These are phyloP conservation scores for Pleurotus salmoneostramineus DNA, from an alignment of 768 basidiomycete species.

Conservation along the genomic window DNA sequence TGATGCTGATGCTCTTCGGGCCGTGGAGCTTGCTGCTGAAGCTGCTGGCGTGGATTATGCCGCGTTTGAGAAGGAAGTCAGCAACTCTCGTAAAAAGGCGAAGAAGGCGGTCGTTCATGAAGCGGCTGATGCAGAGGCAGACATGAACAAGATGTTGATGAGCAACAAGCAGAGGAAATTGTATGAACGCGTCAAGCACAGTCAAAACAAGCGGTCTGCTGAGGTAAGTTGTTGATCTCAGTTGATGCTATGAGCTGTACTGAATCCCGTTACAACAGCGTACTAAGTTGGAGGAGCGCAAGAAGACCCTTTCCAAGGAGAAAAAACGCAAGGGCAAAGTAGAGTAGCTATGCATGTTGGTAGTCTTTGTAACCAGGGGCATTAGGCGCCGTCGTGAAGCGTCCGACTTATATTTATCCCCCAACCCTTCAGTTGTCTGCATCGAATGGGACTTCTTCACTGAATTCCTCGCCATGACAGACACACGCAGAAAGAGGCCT, in stretches of 20 bases:
- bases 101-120: slow-evolving; percentile 24
- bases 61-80: slow-evolving; percentile 73
- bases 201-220: slow-evolving; percentile 66
- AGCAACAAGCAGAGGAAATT: slow-evolving; percentile 92
- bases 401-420: too few species aligned
- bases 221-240: slow-evolving; percentile 56
- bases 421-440: not conserved
- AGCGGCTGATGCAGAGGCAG: slow-evolving; percentile 51
- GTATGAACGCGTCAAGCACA: slow-evolving; percentile 91
- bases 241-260: not conserved
- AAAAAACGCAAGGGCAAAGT: slow-evolving; percentile 34
- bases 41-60: slow-evolving; percentile 78
- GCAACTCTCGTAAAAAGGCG: slow-evolving; percentile 46
- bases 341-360: too few species aligned
- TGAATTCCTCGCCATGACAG: slow-evolving; percentile 10
- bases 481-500: not conserved
- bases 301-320: slow-evolving; percentile 49
- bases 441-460: slow-evolving; percentile 25
- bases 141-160: slow-evolving; percentile 98
- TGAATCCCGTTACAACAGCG: slow-evolving; percentile 37
- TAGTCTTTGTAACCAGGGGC: too few species aligned
- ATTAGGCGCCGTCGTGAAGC: too few species aligned
- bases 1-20: slow-evolving; percentile 70
- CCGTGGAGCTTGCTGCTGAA: slow-evolving; percentile 92
- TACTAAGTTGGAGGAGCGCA: slow-evolving; percentile 55